Evolutionary conservation across 2,329 filamentous ascomycete genomes (phyloP).

Genomic region (Diaporthe capsici): DNA sequence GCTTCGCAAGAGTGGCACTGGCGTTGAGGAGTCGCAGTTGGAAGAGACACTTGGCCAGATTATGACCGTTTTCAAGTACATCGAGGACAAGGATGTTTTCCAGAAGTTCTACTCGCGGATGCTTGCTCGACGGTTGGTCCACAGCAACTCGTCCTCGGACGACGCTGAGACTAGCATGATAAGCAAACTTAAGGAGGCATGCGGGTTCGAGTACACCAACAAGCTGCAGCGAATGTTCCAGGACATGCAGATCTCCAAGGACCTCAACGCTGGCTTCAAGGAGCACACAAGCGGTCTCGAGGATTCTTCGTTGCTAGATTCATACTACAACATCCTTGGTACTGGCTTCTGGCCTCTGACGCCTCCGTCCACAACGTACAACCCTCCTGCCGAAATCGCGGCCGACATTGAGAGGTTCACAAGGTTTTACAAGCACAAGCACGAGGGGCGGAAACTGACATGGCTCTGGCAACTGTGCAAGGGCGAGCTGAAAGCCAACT

Average conservation of each 20-base stretch:
- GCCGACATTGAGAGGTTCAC: constrained; percentile 91
- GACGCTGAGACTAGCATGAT: constrained; percentile 99
- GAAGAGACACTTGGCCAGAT: constrained; percentile 91
- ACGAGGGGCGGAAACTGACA: constrained; percentile 94
- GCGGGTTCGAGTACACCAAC: constrained; percentile 99
- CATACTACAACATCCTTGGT: constrained; percentile 91
- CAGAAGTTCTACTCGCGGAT: constrained; percentile 99
- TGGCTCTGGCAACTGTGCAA: constrained; percentile 99
- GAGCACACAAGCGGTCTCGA: constrained; percentile 78
- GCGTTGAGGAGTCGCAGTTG: constrained; percentile 93
- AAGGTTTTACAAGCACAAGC: constrained; percentile 95
- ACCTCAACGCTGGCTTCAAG: constrained; percentile 91
- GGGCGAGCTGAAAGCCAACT: constrained; percentile 94
- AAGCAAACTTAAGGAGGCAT: constrained; percentile 97
- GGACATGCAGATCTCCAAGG: constrained; percentile 99
- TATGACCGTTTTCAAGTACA: constrained; percentile 99
- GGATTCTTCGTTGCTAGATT: constrained; percentile 82
- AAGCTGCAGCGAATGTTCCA: constrained; percentile 99
- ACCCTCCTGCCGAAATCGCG: constrained; percentile 86
- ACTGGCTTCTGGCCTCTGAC: constrained; percentile 98
- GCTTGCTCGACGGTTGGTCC: constrained; percentile 93
- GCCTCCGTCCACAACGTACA: constrained; percentile 89
- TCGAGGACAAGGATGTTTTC: constrained; percentile 99
- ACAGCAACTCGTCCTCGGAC: constrained; percentile 94
- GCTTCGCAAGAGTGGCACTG: constrained; percentile 92